phyloP scores from a whole-genome alignment of 345 rosid genomes.

The Citrus hindsii region DNA sequence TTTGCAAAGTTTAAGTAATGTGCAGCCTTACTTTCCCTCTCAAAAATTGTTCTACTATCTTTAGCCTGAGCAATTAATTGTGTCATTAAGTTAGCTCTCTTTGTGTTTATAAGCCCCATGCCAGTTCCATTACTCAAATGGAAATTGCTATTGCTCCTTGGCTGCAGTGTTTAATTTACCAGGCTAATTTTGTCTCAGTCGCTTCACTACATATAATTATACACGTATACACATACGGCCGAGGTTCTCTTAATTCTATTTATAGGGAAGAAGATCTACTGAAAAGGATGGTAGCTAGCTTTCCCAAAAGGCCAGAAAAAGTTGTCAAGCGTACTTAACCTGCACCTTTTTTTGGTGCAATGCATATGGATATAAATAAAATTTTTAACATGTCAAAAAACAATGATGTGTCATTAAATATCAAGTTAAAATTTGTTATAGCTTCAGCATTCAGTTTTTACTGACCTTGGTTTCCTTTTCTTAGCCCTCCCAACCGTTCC shows the following conservation, averaged over 20 bases:
- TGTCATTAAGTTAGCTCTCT: neutral
- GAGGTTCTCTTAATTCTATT: too few species aligned
- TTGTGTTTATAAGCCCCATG: too few species aligned
- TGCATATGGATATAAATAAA: neutral
- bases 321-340: too few species aligned
- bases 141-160: neutral
- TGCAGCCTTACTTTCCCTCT: neutral
- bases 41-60: neutral
- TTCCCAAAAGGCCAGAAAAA: too few species aligned
- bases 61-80: neutral
- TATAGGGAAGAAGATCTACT: neutral
- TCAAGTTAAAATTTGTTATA: neutral
- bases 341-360: neutral
- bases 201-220: too few species aligned
- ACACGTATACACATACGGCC: too few species aligned
- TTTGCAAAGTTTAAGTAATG: neutral
- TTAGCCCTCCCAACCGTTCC: neutral
- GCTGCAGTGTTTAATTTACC: neutral
- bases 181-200: neutral
- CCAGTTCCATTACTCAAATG: neutral
- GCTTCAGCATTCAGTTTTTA: neutral
- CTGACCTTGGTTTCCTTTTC: neutral
- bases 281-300: too few species aligned
- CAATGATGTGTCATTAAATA: neutral
- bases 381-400: neutral